Percentiles rank a stretch among this genome's conserved stretches.
These are phyloP conservation scores for Prunus persica DNA, from an alignment of 306 rosid species.

Conservation along the genomic window Prunus_persica_NCBIv2 NC_034009.1:8755501-8756000, in stretches of 20 bases:
- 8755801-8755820: neutral
- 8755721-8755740: neutral
- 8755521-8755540: neutral
- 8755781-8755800: neutral
- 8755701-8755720: neutral
- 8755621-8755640: neutral
- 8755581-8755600: neutral
- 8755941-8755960: neutral
- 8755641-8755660: neutral
- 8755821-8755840: neutral
- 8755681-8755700: neutral
- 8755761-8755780: constrained; percentile 1
- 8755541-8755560: neutral
- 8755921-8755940: neutral
- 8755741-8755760: neutral
- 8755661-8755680: neutral
- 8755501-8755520: neutral
- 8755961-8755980: neutral
- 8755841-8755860: neutral
- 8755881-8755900: neutral
- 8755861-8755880: neutral
- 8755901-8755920: neutral
- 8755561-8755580: neutral
- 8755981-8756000: neutral
- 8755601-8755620: neutral